Percentiles rank a stretch among this genome's conserved stretches.
These are phyloP conservation scores for Didymella sp. DNA, from an alignment of 2,329 filamentous ascomycete species.

Conservation along the genomic window DNA sequence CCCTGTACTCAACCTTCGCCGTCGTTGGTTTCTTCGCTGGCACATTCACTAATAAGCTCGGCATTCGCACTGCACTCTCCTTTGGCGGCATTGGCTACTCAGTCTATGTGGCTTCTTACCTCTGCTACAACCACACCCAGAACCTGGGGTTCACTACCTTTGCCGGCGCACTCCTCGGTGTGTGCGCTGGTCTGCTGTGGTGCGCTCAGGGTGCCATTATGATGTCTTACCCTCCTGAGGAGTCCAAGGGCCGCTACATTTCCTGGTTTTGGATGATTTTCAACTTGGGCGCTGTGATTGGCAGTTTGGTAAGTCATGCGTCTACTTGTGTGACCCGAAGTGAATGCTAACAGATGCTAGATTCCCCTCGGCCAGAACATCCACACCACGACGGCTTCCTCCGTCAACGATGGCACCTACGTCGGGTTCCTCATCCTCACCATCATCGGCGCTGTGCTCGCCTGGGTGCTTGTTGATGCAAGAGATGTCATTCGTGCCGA, in stretches of 20 bases:
- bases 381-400: slow-evolving; percentile 58
- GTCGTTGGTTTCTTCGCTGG: slow-evolving; percentile 70
- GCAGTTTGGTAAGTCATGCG: slow-evolving; percentile 66
- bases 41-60: slow-evolving; percentile 78
- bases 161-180: slow-evolving; percentile 75
- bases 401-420: slow-evolving; percentile 80
- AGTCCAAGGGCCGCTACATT: slow-evolving; percentile 86
- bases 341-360: slow-evolving; percentile 42
- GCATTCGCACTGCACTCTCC: slow-evolving; percentile 70
- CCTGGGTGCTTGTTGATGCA: slow-evolving; percentile 74
- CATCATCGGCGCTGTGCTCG: slow-evolving; percentile 71
- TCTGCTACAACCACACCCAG: slow-evolving; percentile 71
- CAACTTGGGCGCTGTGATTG: slow-evolving; percentile 89
- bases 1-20: slow-evolving; percentile 75
- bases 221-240: slow-evolving; percentile 86
- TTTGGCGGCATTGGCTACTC: slow-evolving; percentile 80
- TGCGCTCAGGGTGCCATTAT: slow-evolving; percentile 84
- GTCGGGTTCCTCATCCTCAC: slow-evolving; percentile 88
- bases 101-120: slow-evolving; percentile 74
- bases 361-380: slow-evolving; percentile 79
- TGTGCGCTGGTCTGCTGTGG: slow-evolving; percentile 83
- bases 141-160: slow-evolving; percentile 78
- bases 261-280: slow-evolving; percentile 95
- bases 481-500: slow-evolving; percentile 76
- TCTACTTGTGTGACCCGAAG: slow-evolving; percentile 43